Percentiles rank a stretch among this genome's conserved stretches.
Evolutionary conservation across 345 rosid species (phyloP).

Genomic region (Linum tenue): DNA sequence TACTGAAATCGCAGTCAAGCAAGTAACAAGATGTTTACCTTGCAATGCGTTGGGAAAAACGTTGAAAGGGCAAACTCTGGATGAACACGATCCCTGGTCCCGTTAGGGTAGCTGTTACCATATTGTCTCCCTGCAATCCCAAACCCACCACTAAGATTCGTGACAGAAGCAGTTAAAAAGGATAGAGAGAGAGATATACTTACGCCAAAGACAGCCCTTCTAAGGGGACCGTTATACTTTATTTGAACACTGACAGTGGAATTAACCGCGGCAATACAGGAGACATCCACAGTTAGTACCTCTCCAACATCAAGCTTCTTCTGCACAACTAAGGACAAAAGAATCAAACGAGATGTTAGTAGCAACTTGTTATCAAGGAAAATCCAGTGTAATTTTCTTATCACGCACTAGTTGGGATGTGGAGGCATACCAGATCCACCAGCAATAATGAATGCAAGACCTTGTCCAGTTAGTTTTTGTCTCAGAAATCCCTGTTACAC

Average conservation of each 20-base stretch:
- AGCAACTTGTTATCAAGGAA: neutral
- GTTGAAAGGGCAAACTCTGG: constrained; percentile 88
- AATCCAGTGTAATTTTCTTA: neutral
- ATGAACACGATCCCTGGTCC: constrained; percentile 99
- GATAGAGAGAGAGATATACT: constrained; percentile 5
- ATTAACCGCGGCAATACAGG: constrained; percentile 81
- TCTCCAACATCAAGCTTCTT: constrained; percentile 91
- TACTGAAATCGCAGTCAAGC: no score
- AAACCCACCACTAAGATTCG: neutral
- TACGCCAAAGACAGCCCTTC: constrained; percentile 91
- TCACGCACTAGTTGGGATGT: no score
- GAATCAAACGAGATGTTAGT: neutral
- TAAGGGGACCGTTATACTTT: constrained; percentile 71
- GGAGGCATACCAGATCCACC: constrained; percentile 87
- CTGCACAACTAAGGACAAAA: constrained; percentile 57
- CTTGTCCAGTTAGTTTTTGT: constrained; percentile 85
- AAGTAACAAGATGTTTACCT: constrained; percentile 30
- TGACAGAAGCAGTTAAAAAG: neutral
- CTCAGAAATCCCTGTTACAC: constrained; percentile 72
- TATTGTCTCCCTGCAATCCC: constrained; percentile 66
- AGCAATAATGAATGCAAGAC: constrained; percentile 84
- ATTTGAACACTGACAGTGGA: constrained; percentile 66
- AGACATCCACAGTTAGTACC: constrained; percentile 66
- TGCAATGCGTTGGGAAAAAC: constrained; percentile 84
- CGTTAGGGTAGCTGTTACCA: constrained; percentile 68